Evolutionary conservation across 495 filamentous ascomycete genomes (phyloP).

Genomic region (Xylaria venustula): DNA sequence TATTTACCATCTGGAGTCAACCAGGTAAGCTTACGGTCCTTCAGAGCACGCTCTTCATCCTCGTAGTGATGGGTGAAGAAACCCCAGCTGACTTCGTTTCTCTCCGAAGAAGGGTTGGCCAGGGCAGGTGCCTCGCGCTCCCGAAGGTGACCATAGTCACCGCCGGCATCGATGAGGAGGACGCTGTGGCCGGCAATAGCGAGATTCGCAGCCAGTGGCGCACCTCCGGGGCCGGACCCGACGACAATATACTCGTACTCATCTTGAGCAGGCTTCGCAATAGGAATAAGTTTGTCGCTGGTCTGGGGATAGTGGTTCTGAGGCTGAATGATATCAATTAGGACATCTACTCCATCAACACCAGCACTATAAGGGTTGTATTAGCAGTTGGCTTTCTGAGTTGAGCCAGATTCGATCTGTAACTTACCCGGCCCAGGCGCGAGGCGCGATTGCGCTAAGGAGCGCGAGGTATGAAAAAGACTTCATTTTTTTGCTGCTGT

Average conservation of each 20-base stretch:
- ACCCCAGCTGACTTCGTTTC: conserved; percentile 43
- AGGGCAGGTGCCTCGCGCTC: conserved; percentile 32
- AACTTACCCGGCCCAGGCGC: conserved; percentile 10
- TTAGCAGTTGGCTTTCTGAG: background rate
- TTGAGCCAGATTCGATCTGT: too few species aligned
- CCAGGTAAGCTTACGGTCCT: conserved; percentile 44
- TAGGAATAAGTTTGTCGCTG: background rate
- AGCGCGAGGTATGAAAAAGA: conserved; percentile 18
- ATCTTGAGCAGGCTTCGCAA: conserved; percentile 11
- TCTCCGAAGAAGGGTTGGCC: conserved; percentile 53
- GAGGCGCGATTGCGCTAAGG: conserved; percentile 15
- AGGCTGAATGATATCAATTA: conserved; percentile 10
- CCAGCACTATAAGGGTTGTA: background rate
- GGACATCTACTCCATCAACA: conserved; percentile 7
- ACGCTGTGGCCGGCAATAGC: conserved; percentile 56
- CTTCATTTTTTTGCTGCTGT: conserved; percentile 14
- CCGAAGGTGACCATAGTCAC: conserved; percentile 22
- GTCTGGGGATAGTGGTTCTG: conserved; percentile 17
- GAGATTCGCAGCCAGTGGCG: conserved; percentile 58
- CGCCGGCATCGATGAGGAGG: conserved; percentile 25
- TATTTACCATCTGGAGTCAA: conserved; percentile 29
- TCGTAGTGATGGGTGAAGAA: conserved; percentile 46
- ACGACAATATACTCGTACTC: conserved; percentile 64
- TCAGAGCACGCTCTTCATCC: conserved; percentile 31
- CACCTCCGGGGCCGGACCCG: conserved; percentile 63